Percentiles rank a stretch among this genome's conserved stretches.
Conservation (phyloP, 1,284 basidiomycete species). For the Amylostereum areolatum region DNA sequence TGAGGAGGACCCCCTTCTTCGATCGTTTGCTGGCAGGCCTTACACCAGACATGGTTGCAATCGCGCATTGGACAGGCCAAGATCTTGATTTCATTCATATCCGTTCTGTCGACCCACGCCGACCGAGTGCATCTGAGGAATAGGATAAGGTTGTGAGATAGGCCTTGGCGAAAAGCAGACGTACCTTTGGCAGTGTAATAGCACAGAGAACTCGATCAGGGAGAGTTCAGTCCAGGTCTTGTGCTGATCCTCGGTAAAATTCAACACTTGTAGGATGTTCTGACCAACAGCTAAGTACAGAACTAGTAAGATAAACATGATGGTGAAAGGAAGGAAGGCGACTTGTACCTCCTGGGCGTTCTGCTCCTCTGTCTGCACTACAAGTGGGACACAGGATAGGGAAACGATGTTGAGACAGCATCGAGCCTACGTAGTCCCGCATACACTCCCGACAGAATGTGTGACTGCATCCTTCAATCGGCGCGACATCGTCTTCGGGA, state of each 20-base stretch:
- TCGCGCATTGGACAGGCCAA: slow-evolving; percentile 38
- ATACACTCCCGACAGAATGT: slow-evolving; percentile 53
- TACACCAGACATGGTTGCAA: slow-evolving; percentile 49
- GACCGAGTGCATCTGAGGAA: slow-evolving; percentile 32
- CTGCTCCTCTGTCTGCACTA: slow-evolving; percentile 17
- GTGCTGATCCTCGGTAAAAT: slow-evolving; percentile 41
- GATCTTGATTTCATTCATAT: slow-evolving; percentile 34
- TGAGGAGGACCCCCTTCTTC: slow-evolving; percentile 32
- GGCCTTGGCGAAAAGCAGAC: slow-evolving; percentile 1
- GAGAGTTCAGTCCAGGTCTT: slow-evolving; percentile 48
- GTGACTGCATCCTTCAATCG: slow-evolving; percentile 43
- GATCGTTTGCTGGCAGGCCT: slow-evolving; percentile 41
- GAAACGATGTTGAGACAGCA: slow-evolving; percentile 47
- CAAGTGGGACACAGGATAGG: slow-evolving; percentile 61
- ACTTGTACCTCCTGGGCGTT: slow-evolving; percentile 33
- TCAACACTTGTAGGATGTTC: slow-evolving; percentile 37
- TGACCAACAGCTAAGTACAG: slow-evolving; percentile 33
- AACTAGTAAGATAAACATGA: neutral
- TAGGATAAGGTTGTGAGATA: neutral
- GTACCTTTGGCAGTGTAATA: slow-evolving; percentile 47
- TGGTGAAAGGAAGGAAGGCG: neutral
- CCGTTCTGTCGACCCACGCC: slow-evolving; percentile 42
- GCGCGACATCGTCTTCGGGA: slow-evolving; percentile 39
- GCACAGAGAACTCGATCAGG: slow-evolving; percentile 43
- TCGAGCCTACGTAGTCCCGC: slow-evolving; percentile 34